Base-by-base conservation (phyloP, 768 basidiomycete genomes). In the Russula griseocarnosa region DNA sequence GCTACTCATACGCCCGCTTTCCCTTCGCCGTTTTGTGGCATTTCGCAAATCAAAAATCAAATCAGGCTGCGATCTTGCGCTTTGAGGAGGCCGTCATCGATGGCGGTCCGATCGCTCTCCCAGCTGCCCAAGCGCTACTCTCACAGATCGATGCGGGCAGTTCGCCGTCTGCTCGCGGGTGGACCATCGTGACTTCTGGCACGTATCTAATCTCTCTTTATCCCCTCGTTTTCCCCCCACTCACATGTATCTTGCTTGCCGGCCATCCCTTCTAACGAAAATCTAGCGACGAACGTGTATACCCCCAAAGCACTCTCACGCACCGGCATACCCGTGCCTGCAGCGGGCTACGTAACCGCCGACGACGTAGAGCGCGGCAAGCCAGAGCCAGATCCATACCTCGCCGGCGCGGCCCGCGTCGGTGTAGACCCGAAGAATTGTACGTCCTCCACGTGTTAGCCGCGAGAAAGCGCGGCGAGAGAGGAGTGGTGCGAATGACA, bases 161-260 rank as follows among this genome's bases (percentile, higher is more conserved):
- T 60, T 52, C 69, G n/a, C 63, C 58, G 20, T 55, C 67, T n/a
- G 58, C 74, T 32, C 76, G 77, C 58, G 78, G 79, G 47, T 95
- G 91, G 90, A 90, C 90, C 4, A 90, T 95, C 70, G 89, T 91
- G 38, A 94, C 92, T 7, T 92, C 89, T 50, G 85, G 91, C 86
- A 70, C 28, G 55, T 66, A 90, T 3, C 86, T 51, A 81, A 78
- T 1, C 77, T 91, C 24, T 80, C 86, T 3, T 3, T 63, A 16
- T 20, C 18, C 34, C 10, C 34, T 34, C 34, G n/a, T n/a, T n/a
- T n/a, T 34, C n/a, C 30, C 5, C 44, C 44, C 44, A 9, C 46
- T 47, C 8, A 47, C 38, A 40, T 40, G 14, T 38, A 38, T 9
- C 1, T 3, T 38, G 13, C 14, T 16, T 38, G 38, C 38, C 16